Conservation (phyloP, 192 early-diverging fungal species). For the Gaertneriomyces semiglobifer region DNA sequence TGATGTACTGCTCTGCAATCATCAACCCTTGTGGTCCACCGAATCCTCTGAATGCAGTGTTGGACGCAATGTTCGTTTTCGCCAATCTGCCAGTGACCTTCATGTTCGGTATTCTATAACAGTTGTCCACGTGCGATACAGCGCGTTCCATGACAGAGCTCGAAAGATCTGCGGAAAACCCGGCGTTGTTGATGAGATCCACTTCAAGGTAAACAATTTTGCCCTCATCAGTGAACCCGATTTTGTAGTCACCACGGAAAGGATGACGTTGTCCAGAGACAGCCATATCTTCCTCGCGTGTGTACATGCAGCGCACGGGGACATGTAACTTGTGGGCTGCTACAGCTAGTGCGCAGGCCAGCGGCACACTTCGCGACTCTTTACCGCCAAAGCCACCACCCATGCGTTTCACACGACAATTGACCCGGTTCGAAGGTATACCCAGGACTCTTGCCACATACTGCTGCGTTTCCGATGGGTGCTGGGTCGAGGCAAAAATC, state of each 20-base stretch:
- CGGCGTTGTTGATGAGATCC: slow-evolving; percentile 36
- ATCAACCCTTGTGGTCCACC: slow-evolving; percentile 85
- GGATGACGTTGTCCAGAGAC: slow-evolving; percentile 63
- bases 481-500: slow-evolving; percentile 75
- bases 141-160: slow-evolving; percentile 66
- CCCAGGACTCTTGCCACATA: slow-evolving; percentile 70
- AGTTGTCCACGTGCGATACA: slow-evolving; percentile 73
- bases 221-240: slow-evolving; percentile 67
- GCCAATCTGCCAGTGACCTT: slow-evolving; percentile 67
- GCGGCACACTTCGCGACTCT: slow-evolving; percentile 57
- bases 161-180: slow-evolving; percentile 45
- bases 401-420: slow-evolving; percentile 75
- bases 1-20: slow-evolving; percentile 72
- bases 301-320: slow-evolving; percentile 74
- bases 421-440: slow-evolving; percentile 63
- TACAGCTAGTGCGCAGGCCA: slow-evolving; percentile 64
- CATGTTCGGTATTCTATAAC: slow-evolving; percentile 72
- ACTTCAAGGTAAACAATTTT: slow-evolving; percentile 62
- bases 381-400: slow-evolving; percentile 87
- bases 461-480: slow-evolving; percentile 68
- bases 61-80: slow-evolving; percentile 79
- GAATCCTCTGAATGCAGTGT: slow-evolving; percentile 84
- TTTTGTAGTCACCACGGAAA: slow-evolving; percentile 72
- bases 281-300: slow-evolving; percentile 82
- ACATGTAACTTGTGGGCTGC: slow-evolving; percentile 61